Evolutionary conservation across 352 stramenopile genomes (phyloP).

Genomic region (Globisporangium paddicum): DNA sequence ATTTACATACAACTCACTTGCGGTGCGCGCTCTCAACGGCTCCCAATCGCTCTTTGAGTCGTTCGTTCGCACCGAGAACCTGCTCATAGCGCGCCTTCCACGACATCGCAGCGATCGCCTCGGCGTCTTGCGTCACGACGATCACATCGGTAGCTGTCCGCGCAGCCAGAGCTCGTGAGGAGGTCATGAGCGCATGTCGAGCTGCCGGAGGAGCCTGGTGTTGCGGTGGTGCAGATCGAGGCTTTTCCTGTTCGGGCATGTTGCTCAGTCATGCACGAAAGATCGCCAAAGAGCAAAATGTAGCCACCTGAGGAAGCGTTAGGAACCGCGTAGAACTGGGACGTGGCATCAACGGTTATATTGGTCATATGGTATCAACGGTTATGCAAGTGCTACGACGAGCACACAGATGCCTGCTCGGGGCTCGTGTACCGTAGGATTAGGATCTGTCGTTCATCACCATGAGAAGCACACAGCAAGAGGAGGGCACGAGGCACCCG

Average conservation of each 20-base stretch:
- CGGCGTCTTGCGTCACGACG: constrained; percentile 30
- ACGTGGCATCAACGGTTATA: too few relatives aligned
- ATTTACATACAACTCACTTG: constrained; percentile 19
- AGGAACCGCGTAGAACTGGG: too few relatives aligned
- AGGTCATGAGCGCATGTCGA: constrained; percentile 6
- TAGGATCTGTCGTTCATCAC: too few relatives aligned
- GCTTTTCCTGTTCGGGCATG: not conserved
- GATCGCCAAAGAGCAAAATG: too few relatives aligned
- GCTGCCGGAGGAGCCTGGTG: not conserved
- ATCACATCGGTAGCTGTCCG: constrained; percentile 20
- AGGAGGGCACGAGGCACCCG: too few relatives aligned
- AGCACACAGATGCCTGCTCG: too few relatives aligned
- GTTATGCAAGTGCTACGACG: too few relatives aligned
- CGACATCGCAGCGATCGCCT: constrained; percentile 13
- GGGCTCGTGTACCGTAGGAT: too few relatives aligned
- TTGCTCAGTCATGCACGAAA: too few relatives aligned
- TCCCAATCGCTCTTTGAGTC: constrained; percentile 26
- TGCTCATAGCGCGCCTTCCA: constrained; percentile 45
- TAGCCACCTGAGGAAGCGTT: too few relatives aligned
- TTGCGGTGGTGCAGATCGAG: not conserved
- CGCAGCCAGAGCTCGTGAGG: not conserved
- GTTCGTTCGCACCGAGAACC: constrained; percentile 25
- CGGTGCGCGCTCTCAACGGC: constrained; percentile 33
- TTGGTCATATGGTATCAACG: too few relatives aligned
- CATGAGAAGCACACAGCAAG: too few relatives aligned